Evolutionary conservation across 305 asterid genomes (phyloP), one percentile per base, ranked within the genome.

Genomic region (Coffea humblotiana): DNA sequence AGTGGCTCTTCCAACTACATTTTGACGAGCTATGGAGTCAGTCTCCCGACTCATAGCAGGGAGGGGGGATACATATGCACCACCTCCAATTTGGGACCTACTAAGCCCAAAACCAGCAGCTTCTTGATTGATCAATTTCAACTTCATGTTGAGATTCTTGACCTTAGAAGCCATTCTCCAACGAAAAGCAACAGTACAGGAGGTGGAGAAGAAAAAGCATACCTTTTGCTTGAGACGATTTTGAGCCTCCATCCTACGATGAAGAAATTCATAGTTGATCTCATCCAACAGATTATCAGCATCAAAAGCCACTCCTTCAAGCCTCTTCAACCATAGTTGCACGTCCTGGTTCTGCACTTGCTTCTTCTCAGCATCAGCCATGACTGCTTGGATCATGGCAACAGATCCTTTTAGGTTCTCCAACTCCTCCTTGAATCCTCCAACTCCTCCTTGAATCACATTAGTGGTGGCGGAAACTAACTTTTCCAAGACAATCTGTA

Each of bases 261-360:
- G 15, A 40, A 40, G 43, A 40, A 40, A 40, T 5, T 40, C 43
- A 5, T 40, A 40, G 43, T 40, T 40, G 43, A 40, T 40, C 40
- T 83, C 81, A 11, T 79, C 83, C 70, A 83, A 63, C 4, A 83
- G 49, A 23, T 79, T 40, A 6, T 83, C 80, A 27, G 81, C 86
- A 21, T 79, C 81, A 32, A 45, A 78, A 19, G 82, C 79, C 14
- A 76, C 67, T 61, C 6, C 75, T 49, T 83, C 82, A 5, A 83
- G 78, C 58, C 27, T 80, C 60, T 72, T 11, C 29, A 79, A 40
- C 83, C 85, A 82, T 1, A 25, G 49, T 18, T 79, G 76, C 63
- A 75, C 70, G 0, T 77, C 69, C 12, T 8, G 51, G 51, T 47
- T 10, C 51, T 47, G 51, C 13, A 9, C 13, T 14, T 10, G 56